Evolutionary conservation across 495 filamentous ascomycete genomes (phyloP).

Genomic region (Hypoxylon cercidicola): DNA sequence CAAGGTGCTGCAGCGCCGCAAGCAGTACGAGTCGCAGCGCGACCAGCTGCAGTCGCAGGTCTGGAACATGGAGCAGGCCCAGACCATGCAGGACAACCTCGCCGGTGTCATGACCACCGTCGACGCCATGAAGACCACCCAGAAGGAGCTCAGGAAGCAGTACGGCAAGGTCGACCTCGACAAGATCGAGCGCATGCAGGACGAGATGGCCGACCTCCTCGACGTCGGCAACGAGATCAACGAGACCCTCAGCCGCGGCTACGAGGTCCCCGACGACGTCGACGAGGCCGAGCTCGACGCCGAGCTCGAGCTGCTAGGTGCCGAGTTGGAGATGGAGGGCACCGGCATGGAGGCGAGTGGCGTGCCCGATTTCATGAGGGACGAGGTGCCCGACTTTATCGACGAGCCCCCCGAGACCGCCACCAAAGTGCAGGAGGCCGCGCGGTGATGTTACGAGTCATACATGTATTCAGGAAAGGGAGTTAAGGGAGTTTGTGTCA

Average conservation of each 20-base stretch:
- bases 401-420: conserved; percentile 76
- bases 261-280: conserved; percentile 96
- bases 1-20: conserved; percentile 94
- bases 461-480: conserved; percentile 2
- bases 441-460: conserved; percentile 56
- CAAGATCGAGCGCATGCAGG: conserved; percentile 97
- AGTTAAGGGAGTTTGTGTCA: conserved; percentile 32
- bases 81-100: conserved; percentile 99
- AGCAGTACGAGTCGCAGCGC: conserved; percentile 92
- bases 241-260: conserved; percentile 91
- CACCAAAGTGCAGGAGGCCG: conserved; percentile 82
- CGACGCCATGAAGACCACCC: conserved; percentile 95
- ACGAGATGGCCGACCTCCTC: conserved; percentile 98
- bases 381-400: conserved; percentile 90
- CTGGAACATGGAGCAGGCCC: conserved; percentile 99
- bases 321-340: conserved; percentile 82
- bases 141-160: conserved; percentile 92
- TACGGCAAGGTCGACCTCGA: conserved; percentile 98
- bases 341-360: conserved; percentile 66
- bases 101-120: conserved; percentile 99
- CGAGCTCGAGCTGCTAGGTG: conserved; percentile 92
- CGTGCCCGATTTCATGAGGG: conserved; percentile 87
- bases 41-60: conserved; percentile 94
- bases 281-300: conserved; percentile 98
- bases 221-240: conserved; percentile 99